Base-by-base conservation (phyloP, 208 protist genomes). In the Angomonas ambiguus region DNA sequence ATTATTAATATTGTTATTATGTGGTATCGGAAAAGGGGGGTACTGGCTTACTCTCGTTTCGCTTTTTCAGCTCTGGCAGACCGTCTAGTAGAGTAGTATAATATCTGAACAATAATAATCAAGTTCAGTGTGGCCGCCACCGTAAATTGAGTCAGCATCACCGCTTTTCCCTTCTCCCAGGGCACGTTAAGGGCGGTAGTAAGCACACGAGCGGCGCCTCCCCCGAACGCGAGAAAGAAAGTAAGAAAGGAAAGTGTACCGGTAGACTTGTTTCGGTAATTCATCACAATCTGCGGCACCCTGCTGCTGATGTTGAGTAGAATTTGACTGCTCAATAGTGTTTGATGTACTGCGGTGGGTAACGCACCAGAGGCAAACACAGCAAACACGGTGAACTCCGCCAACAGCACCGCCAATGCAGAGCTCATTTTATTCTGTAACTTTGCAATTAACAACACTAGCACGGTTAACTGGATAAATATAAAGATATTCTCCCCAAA, bases 401-500 rank as follows among this genome's bases (percentile, higher is more conserved):
- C 38, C 33, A 55, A 56, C 28, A 94, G 72, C 1, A 77, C 72
- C 8, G 63, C 11, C 22, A 76, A 38, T 5, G 82, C 71, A n/a
- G 22, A 1, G 16, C 11, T 27, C 32, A 82, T 65, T 60, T 83
- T 79, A 28, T 64, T 61, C 72, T 91, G 85, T 41, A 91, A 45
- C 31, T 74, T 71, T 1, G 80, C 84, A 11, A 93, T 76, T 35
- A 95, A 61, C 51, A 91, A 11, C 24, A 94, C 57, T 6, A 95
- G 72, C 45, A 89, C 45, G 13, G 77, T 55, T 1, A 91, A 64
- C 51, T 95, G 87, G 16, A 85, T 33, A 34, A 83, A 85, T 55
- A 91, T 91, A 38, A 92, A 82, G 20, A 81, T 69, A 68, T 90
- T 93, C 67, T 95, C 90, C 31, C 85, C 87, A 60, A 64, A 95